These are phyloP conservation scores for Collybia nuda DNA, from an alignment of 768 basidiomycete species.

Conservation along the genomic window DNA sequence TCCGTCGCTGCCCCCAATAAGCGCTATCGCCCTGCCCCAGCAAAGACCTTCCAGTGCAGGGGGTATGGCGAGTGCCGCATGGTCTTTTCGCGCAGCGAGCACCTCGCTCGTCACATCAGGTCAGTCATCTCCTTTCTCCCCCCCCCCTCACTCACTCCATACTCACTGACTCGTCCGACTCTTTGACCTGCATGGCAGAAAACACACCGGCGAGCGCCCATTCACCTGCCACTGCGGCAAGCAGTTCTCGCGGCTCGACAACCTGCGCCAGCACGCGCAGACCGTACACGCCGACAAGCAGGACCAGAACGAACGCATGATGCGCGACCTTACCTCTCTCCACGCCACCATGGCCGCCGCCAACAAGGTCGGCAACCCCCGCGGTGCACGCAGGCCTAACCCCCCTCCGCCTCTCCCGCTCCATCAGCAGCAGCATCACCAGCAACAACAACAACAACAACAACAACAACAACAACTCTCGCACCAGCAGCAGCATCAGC, in stretches of 20 bases:
- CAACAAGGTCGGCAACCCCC: conserved; percentile 35
- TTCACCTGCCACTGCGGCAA: conserved; percentile 96
- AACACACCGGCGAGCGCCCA: conserved; percentile 97
- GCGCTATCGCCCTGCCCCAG: conserved; percentile 79
- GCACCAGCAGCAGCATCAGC: conserved; percentile 27
- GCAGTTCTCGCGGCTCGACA: conserved; percentile 95
- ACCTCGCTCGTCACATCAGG: conserved; percentile 95
- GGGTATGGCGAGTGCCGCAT: conserved; percentile 95
- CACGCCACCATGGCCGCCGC: conserved; percentile 78
- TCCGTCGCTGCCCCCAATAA: conserved; percentile 34
- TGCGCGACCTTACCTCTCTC: conserved; percentile 82
- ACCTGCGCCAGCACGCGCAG: conserved; percentile 94
- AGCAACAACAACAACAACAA: conserved; percentile 35
- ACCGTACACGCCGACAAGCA: conserved; percentile 96
- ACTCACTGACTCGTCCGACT: too few relatives aligned
- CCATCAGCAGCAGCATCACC: conserved; percentile 34
- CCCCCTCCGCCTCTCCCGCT: conserved; percentile 81
- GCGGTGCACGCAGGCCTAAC: conserved; percentile 40
- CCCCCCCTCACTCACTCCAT: conserved; percentile 7
- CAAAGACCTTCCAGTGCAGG: conserved; percentile 93
- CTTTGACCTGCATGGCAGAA: too few relatives aligned
- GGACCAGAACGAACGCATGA: conserved; percentile 87
- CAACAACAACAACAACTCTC: conserved; percentile 43
- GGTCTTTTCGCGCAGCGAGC: conserved; percentile 95
- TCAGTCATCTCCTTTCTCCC: conserved; percentile 33